Evolutionary conservation across 1,284 basidiomycete species (phyloP), one percentile per base, ranked within the genome.

Genomic region (Athelia psychrophila): DNA sequence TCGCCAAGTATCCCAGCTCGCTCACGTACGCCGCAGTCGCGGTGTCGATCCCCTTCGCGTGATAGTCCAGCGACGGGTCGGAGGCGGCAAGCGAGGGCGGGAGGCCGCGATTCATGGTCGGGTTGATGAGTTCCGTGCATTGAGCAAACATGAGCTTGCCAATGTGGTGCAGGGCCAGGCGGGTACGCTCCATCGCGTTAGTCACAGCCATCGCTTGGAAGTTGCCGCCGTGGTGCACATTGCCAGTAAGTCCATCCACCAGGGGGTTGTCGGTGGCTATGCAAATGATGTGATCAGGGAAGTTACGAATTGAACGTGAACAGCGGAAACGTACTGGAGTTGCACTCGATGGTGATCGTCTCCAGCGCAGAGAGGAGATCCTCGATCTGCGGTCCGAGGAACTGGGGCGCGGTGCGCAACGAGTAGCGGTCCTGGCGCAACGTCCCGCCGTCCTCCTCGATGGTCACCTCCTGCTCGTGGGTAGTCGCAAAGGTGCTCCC

Each of bases 141-240:
- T 85, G 83, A n/a, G 81, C 71, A 64, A 82, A 84, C 45, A 79
- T 66, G 38, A 84, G 62, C 62, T 83, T 83, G 53, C 80, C 82
- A 55, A 84, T 69, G 58, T 80, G 78, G 61, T 80, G 77, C 20
- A 84, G 64, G 3, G 78, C 72, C 23, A 83, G 71, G 8, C 83
- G 75, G 19, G 79, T 78, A 65, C 81, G 80, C 62, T 85, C 82
- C 74, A 83, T 81, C 8, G 78, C 76, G 54, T 80, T 80, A 3
- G 81, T 79, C 49, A 84, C 76, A 3, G 79, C 69, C 75, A 81
- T 81, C n/a, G 78, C 79, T 62, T 81, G 80, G 74, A 83, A 82
- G 64, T 81, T 80, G 4, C 81, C 80, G 16, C 81, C 81, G 57
- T 82, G 79, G 62, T 79, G 76, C 2, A 79, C 70, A 16, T 65